These are phyloP conservation scores for Aspergillus quadrilineatus DNA, from an alignment of 2,329 filamentous ascomycete genomes.

Conservation along the genomic window DNA sequence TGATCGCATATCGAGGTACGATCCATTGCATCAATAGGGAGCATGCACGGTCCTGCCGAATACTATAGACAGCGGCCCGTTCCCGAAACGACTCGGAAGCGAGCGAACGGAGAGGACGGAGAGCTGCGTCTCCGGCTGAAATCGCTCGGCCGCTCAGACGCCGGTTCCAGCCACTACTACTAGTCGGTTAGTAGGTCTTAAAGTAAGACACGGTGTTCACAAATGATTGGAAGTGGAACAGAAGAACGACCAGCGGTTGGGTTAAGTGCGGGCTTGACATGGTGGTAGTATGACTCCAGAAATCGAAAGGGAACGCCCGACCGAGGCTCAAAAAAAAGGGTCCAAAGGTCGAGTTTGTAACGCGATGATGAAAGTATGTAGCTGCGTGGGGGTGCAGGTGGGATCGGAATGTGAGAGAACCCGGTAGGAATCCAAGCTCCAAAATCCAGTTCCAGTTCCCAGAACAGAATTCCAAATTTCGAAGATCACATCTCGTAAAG, in stretches of 20 bases:
- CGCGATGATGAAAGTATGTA: constrained; percentile 15
- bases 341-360: constrained; percentile 15
- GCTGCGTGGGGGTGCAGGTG: not conserved
- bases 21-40: not conserved
- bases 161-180: not conserved
- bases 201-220: constrained; percentile 10
- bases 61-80: not conserved
- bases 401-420: constrained; percentile 19
- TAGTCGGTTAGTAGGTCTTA: constrained; percentile 11
- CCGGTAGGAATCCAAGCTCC: constrained; percentile 7
- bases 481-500: not conserved
- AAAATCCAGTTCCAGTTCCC: not conserved
- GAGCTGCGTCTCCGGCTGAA: constrained; percentile 2
- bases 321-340: not conserved
- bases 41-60: not conserved
- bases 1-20: not conserved
- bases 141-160: not conserved
- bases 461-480: constrained; percentile 14
- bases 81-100: constrained; percentile 12
- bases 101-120: constrained; percentile 1
- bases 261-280: constrained; percentile 6
- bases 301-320: not conserved
- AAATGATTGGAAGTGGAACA: constrained; percentile 1
- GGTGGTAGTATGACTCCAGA: constrained; percentile 22
- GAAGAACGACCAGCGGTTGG: not conserved